These are phyloP conservation scores for Pythium utonaiense DNA, from an alignment of 352 stramenopile species.

Conservation along the genomic window DNA sequence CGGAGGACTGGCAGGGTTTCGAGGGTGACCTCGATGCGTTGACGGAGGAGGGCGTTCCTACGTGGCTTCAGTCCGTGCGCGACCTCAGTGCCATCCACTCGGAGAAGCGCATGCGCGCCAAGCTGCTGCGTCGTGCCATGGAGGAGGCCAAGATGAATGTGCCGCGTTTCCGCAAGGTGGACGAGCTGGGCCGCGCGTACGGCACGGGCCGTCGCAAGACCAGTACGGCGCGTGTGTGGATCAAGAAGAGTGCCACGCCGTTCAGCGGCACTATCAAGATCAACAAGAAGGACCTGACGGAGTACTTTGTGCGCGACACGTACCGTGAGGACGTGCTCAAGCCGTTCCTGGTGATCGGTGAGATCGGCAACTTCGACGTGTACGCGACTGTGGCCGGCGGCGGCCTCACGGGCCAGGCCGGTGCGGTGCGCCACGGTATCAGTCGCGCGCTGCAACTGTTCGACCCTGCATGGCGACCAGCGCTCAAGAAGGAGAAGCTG, in stretches of 20 bases:
- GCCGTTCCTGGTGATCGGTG: conserved; percentile 64
- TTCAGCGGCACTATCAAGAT: conserved; percentile 89
- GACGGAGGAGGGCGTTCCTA: conserved; percentile 73
- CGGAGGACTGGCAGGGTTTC: conserved; percentile 78
- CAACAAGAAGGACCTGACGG: conserved; percentile 93
- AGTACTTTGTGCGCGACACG: conserved; percentile 91
- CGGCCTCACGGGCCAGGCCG: conserved; percentile 91
- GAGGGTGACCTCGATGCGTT: conserved; percentile 72
- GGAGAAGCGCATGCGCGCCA: conserved; percentile 63
- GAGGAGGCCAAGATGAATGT: conserved; percentile 77
- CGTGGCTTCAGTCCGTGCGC: conserved; percentile 78
- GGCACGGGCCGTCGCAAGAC: conserved; percentile 93
- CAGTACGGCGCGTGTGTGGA: conserved; percentile 91
- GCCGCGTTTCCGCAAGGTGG: conserved; percentile 60
- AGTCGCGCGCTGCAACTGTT: conserved; percentile 92
- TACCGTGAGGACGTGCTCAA: conserved; percentile 89
- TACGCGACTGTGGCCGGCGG: conserved; percentile 90
- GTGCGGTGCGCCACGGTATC: conserved; percentile 92
- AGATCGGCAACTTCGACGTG: conserved; percentile 90
- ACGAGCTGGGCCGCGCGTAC: conserved; percentile 81
- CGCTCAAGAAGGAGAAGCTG: conserved; percentile 92
- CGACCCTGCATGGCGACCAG: conserved; percentile 88
- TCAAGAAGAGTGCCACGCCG: conserved; percentile 74
- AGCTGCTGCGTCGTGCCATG: conserved; percentile 58
- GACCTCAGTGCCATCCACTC: conserved; percentile 61